phyloP scores from a whole-genome alignment of 176 grass and related monocot species.

The Hordeum marinum region DNA sequence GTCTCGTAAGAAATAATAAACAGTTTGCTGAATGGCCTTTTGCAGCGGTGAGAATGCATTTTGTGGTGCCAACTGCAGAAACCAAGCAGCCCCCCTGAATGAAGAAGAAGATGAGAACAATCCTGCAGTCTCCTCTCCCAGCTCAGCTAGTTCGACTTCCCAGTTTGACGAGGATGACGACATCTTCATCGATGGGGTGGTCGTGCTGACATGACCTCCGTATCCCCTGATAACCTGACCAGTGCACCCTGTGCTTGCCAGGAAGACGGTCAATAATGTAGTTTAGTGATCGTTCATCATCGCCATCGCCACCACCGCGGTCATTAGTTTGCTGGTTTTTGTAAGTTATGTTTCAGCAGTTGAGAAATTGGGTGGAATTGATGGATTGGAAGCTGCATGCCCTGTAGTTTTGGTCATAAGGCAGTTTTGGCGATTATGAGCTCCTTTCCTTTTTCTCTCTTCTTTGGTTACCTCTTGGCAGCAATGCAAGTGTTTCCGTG shows the following conservation, averaged over 20 bases:
- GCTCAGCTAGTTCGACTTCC: constrained; percentile 18
- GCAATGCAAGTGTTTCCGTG: constrained; percentile 19
- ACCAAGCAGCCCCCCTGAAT: constrained; percentile 46
- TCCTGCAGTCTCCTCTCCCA: neutral
- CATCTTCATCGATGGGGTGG: constrained; percentile 59
- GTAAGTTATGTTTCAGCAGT: constrained; percentile 38
- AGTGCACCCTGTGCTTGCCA: neutral
- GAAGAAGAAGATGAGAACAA: constrained; percentile 49
- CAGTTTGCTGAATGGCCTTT: constrained; percentile 21
- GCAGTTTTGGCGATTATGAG: constrained; percentile 26
- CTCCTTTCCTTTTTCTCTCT: constrained; percentile 11
- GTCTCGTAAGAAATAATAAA: neutral
- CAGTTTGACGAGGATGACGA: constrained; percentile 54
- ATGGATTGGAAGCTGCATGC: constrained; percentile 23
- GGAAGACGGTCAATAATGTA: constrained; percentile 21
- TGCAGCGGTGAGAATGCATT: constrained; percentile 67
- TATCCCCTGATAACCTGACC: neutral
- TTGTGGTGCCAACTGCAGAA: constrained; percentile 53
- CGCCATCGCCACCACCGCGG: neutral
- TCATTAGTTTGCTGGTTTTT: constrained; percentile 21
- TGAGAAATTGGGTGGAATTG: constrained; percentile 21
- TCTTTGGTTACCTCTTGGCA: constrained; percentile 17
- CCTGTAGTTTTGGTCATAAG: constrained; percentile 38
- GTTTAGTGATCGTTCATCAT: neutral
- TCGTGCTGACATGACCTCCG: constrained; percentile 43